Percentiles rank a stretch among this genome's conserved stretches.
Evolutionary conservation across 306 rosid species (phyloP).

Genomic region (Inga oerstediana): DNA sequence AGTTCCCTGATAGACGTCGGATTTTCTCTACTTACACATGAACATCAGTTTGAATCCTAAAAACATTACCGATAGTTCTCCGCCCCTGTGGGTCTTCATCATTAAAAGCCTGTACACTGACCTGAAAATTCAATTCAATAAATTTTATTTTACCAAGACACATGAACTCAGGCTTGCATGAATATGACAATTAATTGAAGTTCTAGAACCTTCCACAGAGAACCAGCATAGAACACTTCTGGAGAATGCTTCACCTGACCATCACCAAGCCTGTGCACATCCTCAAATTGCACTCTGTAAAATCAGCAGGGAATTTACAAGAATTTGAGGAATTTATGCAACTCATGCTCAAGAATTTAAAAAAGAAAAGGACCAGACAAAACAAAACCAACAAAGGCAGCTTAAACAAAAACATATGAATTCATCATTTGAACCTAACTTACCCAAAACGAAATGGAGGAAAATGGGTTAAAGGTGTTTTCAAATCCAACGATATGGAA

Average conservation of each 20-base stretch:
- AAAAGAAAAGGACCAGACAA: not conserved
- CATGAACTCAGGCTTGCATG: conserved; percentile 24
- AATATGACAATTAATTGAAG: conserved; percentile 30
- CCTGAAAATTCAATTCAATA: conserved; percentile 57
- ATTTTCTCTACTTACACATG: conserved; percentile 22
- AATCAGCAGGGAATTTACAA: conserved; percentile 37
- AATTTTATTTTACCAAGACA: conserved; percentile 33
- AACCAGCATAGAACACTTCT: conserved; percentile 94
- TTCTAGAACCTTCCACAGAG: conserved; percentile 88
- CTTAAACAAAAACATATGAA: conserved; percentile 9
- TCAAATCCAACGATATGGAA: conserved; percentile 88
- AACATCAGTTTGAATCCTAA: conserved; percentile 24
- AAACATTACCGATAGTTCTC: conserved; percentile 78
- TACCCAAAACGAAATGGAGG: conserved; percentile 99
- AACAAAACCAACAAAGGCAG: conserved; percentile 5
- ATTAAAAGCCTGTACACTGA: conserved; percentile 94
- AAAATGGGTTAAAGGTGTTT: conserved; percentile 94
- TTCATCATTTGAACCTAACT: conserved; percentile 29
- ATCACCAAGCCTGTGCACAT: conserved; percentile 96
- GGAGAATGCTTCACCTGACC: conserved; percentile 98
- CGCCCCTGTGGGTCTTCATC: conserved; percentile 98
- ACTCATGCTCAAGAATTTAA: conserved; percentile 27
- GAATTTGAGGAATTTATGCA: conserved; percentile 22
- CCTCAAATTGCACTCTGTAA: conserved; percentile 92
- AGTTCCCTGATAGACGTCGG: conserved; percentile 21